Evolutionary conservation across 768 basidiomycete genomes (phyloP), one percentile per base, ranked within the genome.

Genomic region (Macrolepiota fuliginosa): DNA sequence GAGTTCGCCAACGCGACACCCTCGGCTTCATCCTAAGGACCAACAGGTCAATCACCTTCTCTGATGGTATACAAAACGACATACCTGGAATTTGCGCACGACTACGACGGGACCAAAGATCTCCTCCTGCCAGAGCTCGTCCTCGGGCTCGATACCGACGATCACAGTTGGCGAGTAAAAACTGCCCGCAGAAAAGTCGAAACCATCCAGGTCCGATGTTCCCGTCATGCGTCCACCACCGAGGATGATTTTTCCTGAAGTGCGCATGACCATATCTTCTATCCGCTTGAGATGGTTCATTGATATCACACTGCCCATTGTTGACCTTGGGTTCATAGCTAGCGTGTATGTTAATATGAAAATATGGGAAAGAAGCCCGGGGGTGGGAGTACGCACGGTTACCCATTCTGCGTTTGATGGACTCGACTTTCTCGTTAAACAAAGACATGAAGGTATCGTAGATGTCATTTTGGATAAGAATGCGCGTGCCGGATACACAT

Each of bases 401-500:
- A 22, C 92, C 91, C 84, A 94, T 94, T 54, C 89, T 73, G n/a
- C 68, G 70, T 29, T 78, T 81, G 65, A 94, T 89, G 62, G 77
- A 79, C 61, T 79, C 72, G 1, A 84, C 79, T 69, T 94, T 94
- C 56, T 79, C 72, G 11, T 91, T 67, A 70, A 93, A 87, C 17
- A 68, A 69, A 6, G 71, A 67, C 77, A 92, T 79, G 72, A 94
- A 94, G 2, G 73, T 71, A 49, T 90, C 82, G 64, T 91, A 92
- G 50, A 94, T 79, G 9, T 73, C 70, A 46, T 85, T 82, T 60
- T 94, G 91, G 6, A 94, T 74, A 4, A 94, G 77, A 19, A 94
- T 77, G n/a, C 92, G 83, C 12, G 91, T 87, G n/a, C 91, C 92
- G 1, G 92, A 94, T n/a, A 94, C 89, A 62, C 92, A 94, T 9